Evolutionary conservation across 164 flowering plant species (phyloP).

Genomic region (Piper betle): DNA sequence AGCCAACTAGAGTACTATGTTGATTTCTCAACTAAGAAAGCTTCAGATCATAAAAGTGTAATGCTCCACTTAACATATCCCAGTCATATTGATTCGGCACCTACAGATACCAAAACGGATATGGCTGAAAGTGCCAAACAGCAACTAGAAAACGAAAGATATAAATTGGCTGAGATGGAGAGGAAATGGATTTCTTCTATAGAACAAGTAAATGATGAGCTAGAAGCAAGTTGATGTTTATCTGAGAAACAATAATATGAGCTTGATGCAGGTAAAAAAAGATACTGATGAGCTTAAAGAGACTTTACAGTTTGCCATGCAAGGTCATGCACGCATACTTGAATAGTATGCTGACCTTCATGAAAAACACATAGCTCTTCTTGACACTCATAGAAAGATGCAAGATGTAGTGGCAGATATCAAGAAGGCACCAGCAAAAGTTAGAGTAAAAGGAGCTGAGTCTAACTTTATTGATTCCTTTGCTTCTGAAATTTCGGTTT

Average conservation of each 20-base stretch:
- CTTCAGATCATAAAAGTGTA: slow-evolving; percentile 29
- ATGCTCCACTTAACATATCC: slow-evolving; percentile 46
- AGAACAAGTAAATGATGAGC: slow-evolving; percentile 65
- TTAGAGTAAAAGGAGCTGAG: slow-evolving; percentile 87
- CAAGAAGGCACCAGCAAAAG: slow-evolving; percentile 84
- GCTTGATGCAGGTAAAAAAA: slow-evolving; percentile 59
- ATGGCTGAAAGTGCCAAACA: neutral
- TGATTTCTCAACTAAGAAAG: slow-evolving; percentile 39
- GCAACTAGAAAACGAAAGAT: slow-evolving; percentile 61
- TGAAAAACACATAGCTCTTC: slow-evolving; percentile 17
- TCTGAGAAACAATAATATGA: slow-evolving; percentile 56
- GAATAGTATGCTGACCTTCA: slow-evolving; percentile 97
- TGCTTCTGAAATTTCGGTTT: slow-evolving; percentile 83
- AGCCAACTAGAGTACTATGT: slow-evolving; percentile 68
- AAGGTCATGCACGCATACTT: slow-evolving; percentile 89
- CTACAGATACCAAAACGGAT: slow-evolving; percentile 22
- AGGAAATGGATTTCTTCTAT: slow-evolving; percentile 82
- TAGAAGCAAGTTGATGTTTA: slow-evolving; percentile 41
- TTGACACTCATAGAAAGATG: slow-evolving; percentile 68
- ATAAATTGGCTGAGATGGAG: slow-evolving; percentile 67
- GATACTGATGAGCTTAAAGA: slow-evolving; percentile 85
- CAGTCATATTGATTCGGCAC: slow-evolving; percentile 31
- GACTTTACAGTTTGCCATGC: slow-evolving; percentile 94
- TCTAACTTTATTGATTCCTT: slow-evolving; percentile 83
- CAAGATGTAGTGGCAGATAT: slow-evolving; percentile 82